A percentile compares a stretch with the other conserved stretches of the same genome.
phyloP scores from a whole-genome alignment of 2,329 filamentous ascomycete genomes.

The Cadophora sp. region DNA sequence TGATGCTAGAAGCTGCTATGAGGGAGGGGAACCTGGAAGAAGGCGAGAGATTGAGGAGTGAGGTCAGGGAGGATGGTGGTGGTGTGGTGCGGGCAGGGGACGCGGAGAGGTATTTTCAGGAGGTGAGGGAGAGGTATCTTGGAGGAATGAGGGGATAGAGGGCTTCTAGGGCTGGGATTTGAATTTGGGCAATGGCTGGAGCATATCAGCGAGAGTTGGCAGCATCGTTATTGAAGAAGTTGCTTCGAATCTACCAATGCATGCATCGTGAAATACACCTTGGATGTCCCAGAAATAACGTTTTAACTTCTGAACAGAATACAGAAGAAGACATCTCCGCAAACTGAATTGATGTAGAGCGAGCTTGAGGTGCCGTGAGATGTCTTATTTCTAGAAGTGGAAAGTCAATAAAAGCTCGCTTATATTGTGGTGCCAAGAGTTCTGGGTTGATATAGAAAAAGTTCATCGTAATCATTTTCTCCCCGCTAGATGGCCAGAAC shows the following conservation, averaged over 20 bases:
- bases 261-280: no score
- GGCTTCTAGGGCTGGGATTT: neutral
- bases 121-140: neutral
- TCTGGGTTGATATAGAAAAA: no score
- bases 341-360: no score
- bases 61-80: neutral
- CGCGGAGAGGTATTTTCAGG: neutral
- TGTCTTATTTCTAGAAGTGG: neutral
- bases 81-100: neutral
- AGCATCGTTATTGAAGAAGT: no score
- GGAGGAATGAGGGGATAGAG: neutral
- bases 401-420: neutral
- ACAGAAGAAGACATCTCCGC: no score
- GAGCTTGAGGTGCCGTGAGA: neutral
- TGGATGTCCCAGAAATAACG: no score
- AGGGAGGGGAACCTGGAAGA: neutral
- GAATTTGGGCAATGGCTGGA: neutral
- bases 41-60: neutral
- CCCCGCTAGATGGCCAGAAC: no score
- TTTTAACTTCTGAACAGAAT: no score
- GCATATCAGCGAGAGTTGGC: no score
- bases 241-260: no score
- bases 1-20: slow-evolving; percentile 3
- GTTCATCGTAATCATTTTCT: no score
- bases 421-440: neutral